phyloP scores from a whole-genome alignment of 228 moss, liverwort and hornwort species.

The Sphagnum magellanicum region DNA sequence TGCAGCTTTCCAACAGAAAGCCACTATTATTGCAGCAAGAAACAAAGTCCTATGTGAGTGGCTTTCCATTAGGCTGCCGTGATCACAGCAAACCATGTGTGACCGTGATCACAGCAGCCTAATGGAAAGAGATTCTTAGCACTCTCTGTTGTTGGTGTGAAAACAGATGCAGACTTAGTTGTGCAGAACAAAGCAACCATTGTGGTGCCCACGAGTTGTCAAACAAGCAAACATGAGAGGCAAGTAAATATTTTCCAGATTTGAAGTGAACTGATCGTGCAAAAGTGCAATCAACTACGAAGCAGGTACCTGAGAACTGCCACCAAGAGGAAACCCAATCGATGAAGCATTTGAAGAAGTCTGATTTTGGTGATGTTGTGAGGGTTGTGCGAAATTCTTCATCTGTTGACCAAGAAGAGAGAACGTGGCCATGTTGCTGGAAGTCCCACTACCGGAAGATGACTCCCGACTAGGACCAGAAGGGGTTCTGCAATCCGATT shows the following conservation, averaged over 20 bases:
- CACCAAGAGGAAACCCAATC: constrained; percentile 38
- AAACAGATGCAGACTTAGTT: background rate
- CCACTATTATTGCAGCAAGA: too few relatives aligned
- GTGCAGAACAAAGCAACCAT: background rate
- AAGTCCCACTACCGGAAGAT: constrained; percentile 10
- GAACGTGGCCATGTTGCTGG: constrained; percentile 28
- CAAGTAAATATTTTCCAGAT: background rate
- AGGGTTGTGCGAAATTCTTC: constrained; percentile 29
- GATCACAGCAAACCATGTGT: too few relatives aligned
- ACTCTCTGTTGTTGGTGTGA: background rate
- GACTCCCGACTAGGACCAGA: constrained; percentile 39
- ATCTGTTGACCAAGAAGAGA: constrained; percentile 70
- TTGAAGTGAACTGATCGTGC: background rate
- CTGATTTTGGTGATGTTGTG: constrained; percentile 48
- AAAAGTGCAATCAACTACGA: background rate
- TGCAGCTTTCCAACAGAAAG: too few relatives aligned
- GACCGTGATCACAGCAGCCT: too few relatives aligned
- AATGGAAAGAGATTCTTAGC: too few relatives aligned
- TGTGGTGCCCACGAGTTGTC: background rate
- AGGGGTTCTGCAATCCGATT: constrained; percentile 26
- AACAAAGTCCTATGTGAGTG: too few relatives aligned
- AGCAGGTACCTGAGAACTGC: constrained; percentile 22
- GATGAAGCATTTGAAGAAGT: constrained; percentile 16
- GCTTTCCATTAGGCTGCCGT: too few relatives aligned
- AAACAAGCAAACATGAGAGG: background rate